phyloP scores from a whole-genome alignment of 1,284 basidiomycete species.

The Nidula niveotomentosa region DNA sequence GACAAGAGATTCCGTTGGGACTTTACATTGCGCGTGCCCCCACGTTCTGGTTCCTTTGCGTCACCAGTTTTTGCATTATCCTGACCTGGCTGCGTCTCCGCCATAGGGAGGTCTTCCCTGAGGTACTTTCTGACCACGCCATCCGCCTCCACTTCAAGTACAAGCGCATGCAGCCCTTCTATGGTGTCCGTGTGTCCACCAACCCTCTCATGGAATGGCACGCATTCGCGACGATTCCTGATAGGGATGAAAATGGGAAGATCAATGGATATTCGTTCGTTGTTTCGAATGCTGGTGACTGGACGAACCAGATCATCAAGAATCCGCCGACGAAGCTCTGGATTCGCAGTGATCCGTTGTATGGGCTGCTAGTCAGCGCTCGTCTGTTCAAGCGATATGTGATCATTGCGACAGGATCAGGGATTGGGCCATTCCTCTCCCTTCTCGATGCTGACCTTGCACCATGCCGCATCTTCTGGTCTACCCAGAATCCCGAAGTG shows the following conservation, averaged over 20 bases:
- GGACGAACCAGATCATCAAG: constrained; percentile 29
- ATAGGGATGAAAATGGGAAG: too few relatives aligned
- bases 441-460: constrained; percentile 29
- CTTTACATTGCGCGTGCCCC: constrained; percentile 21
- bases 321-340: constrained; percentile 34
- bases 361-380: constrained; percentile 32
- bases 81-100: constrained; percentile 34
- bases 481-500: constrained; percentile 28
- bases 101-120: constrained; percentile 21
- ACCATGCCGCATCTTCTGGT: constrained; percentile 34
- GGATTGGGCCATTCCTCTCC: constrained; percentile 33
- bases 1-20: constrained; percentile 20
- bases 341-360: constrained; percentile 32
- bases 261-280: too few relatives aligned
- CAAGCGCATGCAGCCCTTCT: constrained; percentile 26
- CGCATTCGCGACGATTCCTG: constrained; percentile 23
- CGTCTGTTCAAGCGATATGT: constrained; percentile 32
- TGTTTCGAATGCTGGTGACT: constrained; percentile 11
- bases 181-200: constrained; percentile 27
- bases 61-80: constrained; percentile 27
- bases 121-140: constrained; percentile 32
- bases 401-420: constrained; percentile 35
- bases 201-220: constrained; percentile 33
- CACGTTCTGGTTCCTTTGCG: constrained; percentile 32
- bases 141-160: constrained; percentile 35